Evolutionary conservation across 495 filamentous ascomycete genomes (phyloP).

Genomic region (Xylaria venustula): DNA sequence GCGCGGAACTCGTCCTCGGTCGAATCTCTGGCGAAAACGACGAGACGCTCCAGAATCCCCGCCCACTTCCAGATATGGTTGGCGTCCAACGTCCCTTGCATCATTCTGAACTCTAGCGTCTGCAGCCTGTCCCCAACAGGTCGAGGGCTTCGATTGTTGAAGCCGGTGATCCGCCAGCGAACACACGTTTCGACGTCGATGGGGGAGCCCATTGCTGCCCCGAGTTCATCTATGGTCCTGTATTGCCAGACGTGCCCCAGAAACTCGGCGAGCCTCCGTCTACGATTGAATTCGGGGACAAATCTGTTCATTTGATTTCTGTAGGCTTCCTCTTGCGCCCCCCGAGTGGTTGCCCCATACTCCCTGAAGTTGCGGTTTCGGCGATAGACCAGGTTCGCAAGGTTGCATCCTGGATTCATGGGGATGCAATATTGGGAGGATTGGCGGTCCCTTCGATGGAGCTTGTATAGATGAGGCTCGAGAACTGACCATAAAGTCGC

Average conservation of each 20-base stretch:
- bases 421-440: neutral
- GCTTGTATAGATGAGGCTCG: neutral
- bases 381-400: neutral
- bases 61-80: constrained; percentile 24
- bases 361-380: neutral
- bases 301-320: neutral
- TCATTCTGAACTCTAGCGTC: constrained; percentile 20
- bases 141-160: neutral
- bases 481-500: neutral
- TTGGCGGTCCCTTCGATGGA: neutral
- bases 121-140: neutral
- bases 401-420: neutral
- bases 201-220: neutral
- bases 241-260: constrained; percentile 19
- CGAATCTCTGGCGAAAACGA: constrained; percentile 17
- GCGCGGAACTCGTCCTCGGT: neutral
- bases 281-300: neutral
- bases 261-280: neutral
- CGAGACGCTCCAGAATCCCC: constrained; percentile 11
- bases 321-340: neutral
- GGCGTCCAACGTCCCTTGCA: constrained; percentile 26
- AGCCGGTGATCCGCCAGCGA: neutral
- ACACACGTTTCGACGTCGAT: neutral
- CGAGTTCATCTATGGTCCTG: neutral
- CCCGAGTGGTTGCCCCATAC: neutral